Conservation (phyloP, 768 basidiomycete genomes). For the Lactarius pseudohatsudake region DNA sequence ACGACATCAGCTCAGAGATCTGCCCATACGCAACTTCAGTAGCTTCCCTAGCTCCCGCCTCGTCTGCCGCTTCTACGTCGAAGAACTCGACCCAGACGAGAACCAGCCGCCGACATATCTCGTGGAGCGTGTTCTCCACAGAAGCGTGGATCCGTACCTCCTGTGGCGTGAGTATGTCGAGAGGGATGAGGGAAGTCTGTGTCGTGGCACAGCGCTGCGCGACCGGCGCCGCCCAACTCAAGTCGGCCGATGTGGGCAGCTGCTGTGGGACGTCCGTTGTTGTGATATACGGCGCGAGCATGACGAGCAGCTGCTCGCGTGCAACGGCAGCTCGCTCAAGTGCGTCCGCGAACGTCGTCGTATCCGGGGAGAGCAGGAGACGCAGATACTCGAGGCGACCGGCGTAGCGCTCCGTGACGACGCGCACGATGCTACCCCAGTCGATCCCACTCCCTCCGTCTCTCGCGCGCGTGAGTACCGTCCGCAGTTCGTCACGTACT, state of each 20-base stretch:
- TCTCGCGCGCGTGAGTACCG: too few relatives aligned
- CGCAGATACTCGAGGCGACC: too few relatives aligned
- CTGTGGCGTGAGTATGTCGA: slow-evolving; percentile 22
- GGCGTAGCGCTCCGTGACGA: too few relatives aligned
- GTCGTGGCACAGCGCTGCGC: slow-evolving; percentile 26
- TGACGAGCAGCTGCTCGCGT: slow-evolving; percentile 24
- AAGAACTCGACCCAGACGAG: slow-evolving; percentile 28
- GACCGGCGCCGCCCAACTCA: slow-evolving; percentile 23
- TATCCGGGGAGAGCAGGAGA: too few relatives aligned
- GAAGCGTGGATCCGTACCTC: slow-evolving; percentile 21
- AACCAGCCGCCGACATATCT: slow-evolving; percentile 27
- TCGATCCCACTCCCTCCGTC: too few relatives aligned
- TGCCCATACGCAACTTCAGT: slow-evolving; percentile 12
- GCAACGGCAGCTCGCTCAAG: slow-evolving; percentile 7
- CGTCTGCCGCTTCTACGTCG: slow-evolving; percentile 24
- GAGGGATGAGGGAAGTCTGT: background rate
- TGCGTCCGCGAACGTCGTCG: background rate
- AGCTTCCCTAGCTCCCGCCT: background rate
- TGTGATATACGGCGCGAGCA: slow-evolving; percentile 36
- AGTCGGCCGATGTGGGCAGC: slow-evolving; percentile 3
- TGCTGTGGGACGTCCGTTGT: slow-evolving; percentile 18
- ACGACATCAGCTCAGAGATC: slow-evolving; percentile 25
- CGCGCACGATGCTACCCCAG: too few relatives aligned
- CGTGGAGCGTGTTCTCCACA: slow-evolving; percentile 11
- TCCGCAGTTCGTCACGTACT: too few relatives aligned